A percentile compares a stretch with the other conserved stretches of the same genome.
These are phyloP conservation scores for Termitomyces sp. DNA, from an alignment of 768 basidiomycete genomes.

Conservation along the genomic window DNA sequence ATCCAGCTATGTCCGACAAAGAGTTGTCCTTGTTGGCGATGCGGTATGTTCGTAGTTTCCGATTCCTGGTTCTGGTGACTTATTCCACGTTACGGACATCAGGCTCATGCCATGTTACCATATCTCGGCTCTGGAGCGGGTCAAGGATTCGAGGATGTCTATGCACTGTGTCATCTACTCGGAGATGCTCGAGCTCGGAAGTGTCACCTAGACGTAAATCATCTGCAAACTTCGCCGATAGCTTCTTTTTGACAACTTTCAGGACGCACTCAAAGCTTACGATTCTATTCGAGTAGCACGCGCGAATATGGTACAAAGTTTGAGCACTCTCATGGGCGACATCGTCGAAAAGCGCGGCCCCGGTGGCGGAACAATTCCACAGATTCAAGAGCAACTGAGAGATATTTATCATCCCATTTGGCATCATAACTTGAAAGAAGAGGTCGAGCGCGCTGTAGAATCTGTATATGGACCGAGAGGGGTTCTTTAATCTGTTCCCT, in stretches of 20 bases:
- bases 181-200: constrained; percentile 32
- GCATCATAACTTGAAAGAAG: constrained; percentile 38
- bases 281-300: constrained; percentile 37
- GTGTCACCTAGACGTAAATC: constrained; percentile 34
- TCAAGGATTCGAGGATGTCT: constrained; percentile 55
- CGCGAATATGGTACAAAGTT: constrained; percentile 41
- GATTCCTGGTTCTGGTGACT: neutral
- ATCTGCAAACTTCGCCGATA: neutral
- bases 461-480: constrained; percentile 5
- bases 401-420: constrained; percentile 44
- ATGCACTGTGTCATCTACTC: constrained; percentile 40
- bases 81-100: neutral
- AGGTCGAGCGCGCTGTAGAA: constrained; percentile 28
- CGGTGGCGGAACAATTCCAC: constrained; percentile 21
- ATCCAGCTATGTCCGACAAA: constrained; percentile 35
- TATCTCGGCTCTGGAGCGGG: constrained; percentile 55
- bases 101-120: constrained; percentile 57
- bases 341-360: constrained; percentile 37
- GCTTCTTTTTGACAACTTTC: neutral
- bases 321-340: constrained; percentile 34
- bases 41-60: constrained; percentile 36
- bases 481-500: neutral
- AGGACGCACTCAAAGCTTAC: constrained; percentile 43
- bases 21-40: constrained; percentile 47
- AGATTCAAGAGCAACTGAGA: constrained; percentile 26